Evolutionary conservation across 208 protist genomes (phyloP).

Genomic region (Leishmania arabica): DNA sequence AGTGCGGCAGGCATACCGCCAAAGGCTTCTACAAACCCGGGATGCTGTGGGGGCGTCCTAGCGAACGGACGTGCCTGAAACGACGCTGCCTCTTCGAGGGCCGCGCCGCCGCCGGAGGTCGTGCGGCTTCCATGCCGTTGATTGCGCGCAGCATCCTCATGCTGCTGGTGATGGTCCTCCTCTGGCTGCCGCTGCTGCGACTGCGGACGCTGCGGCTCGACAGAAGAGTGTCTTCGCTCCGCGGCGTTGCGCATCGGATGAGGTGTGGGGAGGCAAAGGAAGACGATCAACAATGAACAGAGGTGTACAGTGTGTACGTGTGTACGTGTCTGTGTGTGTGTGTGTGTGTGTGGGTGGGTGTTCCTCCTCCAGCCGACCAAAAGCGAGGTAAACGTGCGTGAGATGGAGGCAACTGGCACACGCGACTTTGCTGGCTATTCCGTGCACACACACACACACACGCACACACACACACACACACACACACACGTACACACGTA

Average conservation of each 20-base stretch:
- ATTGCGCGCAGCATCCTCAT: not conserved
- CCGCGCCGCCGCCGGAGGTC: not conserved
- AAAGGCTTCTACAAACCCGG: not conserved
- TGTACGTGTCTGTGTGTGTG: not conserved
- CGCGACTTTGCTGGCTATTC: not conserved
- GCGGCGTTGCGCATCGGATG: constrained; percentile 6
- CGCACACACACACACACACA: not conserved
- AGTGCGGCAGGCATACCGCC: constrained; percentile 10
- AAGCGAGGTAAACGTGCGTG: not conserved
- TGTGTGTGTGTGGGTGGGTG: not conserved
- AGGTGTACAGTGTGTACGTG: too few species aligned
- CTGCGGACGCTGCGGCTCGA: not conserved
- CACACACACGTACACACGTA: too few species aligned
- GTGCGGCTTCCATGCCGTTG: not conserved
- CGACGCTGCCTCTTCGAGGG: not conserved
- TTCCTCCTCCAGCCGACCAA: not conserved
- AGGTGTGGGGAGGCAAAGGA: not conserved
- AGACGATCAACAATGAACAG: too few species aligned
- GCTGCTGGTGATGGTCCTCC: not conserved
- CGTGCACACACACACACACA: not conserved
- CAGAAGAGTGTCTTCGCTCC: not conserved
- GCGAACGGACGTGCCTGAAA: not conserved
- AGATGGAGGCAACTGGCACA: not conserved
- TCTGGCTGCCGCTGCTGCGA: constrained; percentile 9
- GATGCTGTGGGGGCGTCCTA: constrained; percentile 6